Base-by-base conservation (phyloP, 2,329 filamentous ascomycete species). In the Hawksworthiomyces lignivorus region DNA sequence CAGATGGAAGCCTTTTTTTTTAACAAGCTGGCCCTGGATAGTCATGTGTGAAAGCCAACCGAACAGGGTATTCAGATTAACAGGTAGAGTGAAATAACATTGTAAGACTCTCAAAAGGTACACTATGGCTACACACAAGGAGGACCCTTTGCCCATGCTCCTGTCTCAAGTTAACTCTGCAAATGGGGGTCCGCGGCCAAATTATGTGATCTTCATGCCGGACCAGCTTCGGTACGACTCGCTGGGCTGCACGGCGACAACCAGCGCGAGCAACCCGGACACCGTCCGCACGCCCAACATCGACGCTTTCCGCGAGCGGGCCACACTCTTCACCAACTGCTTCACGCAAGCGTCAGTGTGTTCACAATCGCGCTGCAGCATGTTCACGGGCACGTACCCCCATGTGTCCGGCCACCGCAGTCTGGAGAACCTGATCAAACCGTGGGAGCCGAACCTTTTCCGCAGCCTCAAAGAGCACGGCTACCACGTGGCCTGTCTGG, bases 401-500 rank as follows among this genome's bases (percentile, higher is more conserved):
- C 67, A 70, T 39, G 65, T 70, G 12, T 60, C 53, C 18, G 67
- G 68, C 1, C 66, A 71, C 48, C 61, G 68, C 20, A 64, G 56
- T 19, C 60, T 70, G 5, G 57, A 70, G 15, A 69, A 68, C 28
- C 56, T 71, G 8, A 62, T 71, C 48, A 70, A 70, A 46, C 66
- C 67, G 1, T 67, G 64, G 64, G 67, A 71, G 46, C 65, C 64
- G 2, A 71, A 71, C 36, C 38, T 71, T 2, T 68, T 71, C 45
- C 60, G 64, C 7, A 60, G 54, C 3, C 45, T 70, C 11, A 67
- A 65, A 37, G 65, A 69, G 30, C 49, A 51, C 0, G 68, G 67
- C 0, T 71, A 71, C 39, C 68, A 72, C 36, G 60, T 71, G 8
- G 67, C 67, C 0, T 72, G 60, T 29, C 59, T 70, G 4, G 60